These are phyloP conservation scores for Pseudohyphozyma bogoriensis DNA, from an alignment of 768 basidiomycete species.

Conservation along the genomic window DNA sequence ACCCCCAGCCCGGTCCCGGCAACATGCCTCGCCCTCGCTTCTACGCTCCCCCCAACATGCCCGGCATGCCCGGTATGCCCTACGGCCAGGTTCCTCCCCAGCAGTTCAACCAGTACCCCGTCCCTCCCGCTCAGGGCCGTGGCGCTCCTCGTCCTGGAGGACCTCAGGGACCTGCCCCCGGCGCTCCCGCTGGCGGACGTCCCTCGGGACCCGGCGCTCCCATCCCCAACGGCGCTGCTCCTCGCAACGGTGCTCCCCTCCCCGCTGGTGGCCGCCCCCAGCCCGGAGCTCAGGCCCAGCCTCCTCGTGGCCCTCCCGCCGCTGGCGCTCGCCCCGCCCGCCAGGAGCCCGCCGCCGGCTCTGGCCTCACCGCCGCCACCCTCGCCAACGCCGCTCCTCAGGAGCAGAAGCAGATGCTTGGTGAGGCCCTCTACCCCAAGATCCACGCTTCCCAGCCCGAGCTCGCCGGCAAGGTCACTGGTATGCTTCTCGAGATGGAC, in stretches of 20 bases:
- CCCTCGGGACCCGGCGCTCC: slow-evolving; percentile 32
- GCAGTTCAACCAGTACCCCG: slow-evolving; percentile 47
- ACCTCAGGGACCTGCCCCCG: slow-evolving; percentile 36
- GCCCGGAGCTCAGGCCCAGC: slow-evolving; percentile 39
- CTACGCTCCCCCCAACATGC: slow-evolving; percentile 57
- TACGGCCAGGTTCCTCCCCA: slow-evolving; percentile 49
- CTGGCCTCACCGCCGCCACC: slow-evolving; percentile 51
- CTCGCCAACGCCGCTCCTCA: slow-evolving; percentile 53
- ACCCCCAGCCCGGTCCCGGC: slow-evolving; percentile 58
- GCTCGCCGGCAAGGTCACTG: slow-evolving; percentile 90
- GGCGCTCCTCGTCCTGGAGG: slow-evolving; percentile 34
- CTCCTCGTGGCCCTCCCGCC: slow-evolving; percentile 41
- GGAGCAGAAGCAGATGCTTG: slow-evolving; percentile 99
- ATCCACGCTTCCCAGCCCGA: slow-evolving; percentile 66
- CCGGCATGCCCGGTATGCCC: slow-evolving; percentile 54
- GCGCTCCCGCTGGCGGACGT: slow-evolving; percentile 32
- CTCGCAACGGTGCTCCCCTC: slow-evolving; percentile 44
- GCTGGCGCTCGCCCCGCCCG: slow-evolving; percentile 32
- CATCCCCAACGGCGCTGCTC: slow-evolving; percentile 43
- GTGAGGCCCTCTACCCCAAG: slow-evolving; percentile 52
- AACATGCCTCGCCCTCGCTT: slow-evolving; percentile 83
- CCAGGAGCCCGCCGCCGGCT: slow-evolving; percentile 23
- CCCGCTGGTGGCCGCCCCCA: slow-evolving; percentile 35
- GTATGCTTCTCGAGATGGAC: slow-evolving; percentile 98
- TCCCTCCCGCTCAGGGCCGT: slow-evolving; percentile 33